Conservation (phyloP, 352 stramenopile species). For the Globisporangium orthogonon region DNA sequence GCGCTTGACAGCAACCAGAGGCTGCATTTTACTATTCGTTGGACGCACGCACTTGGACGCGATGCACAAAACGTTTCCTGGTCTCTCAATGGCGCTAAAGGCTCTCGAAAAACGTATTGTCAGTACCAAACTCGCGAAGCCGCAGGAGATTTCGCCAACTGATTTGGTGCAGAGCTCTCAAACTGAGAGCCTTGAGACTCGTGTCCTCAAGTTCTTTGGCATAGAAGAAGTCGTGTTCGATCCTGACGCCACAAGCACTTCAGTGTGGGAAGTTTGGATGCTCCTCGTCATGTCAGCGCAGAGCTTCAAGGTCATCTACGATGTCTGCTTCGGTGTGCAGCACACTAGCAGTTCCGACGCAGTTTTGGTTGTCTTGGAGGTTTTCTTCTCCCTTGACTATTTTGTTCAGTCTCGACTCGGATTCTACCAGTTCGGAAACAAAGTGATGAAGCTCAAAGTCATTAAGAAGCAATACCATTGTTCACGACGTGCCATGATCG, state of each 20-base stretch:
- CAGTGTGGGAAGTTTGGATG: constrained; percentile 27
- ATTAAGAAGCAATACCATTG: constrained; percentile 28
- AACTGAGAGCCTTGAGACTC: neutral
- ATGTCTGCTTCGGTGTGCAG: constrained; percentile 20
- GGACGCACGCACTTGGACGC: constrained; percentile 14
- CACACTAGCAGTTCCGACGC: constrained; percentile 15
- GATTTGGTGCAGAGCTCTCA: neutral
- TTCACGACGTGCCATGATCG: constrained; percentile 25
- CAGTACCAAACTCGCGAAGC: constrained; percentile 19
- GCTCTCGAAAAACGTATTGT: constrained; percentile 20
- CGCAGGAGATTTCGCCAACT: neutral
- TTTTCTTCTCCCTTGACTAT: constrained; percentile 33
- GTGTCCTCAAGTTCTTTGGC: neutral
- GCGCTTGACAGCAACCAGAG: constrained; percentile 20
- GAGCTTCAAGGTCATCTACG: constrained; percentile 27
- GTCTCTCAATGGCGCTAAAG: constrained; percentile 11
- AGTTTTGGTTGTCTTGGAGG: constrained; percentile 23
- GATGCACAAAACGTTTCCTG: constrained; percentile 20
- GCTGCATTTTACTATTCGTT: constrained; percentile 27
- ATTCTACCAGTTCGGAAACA: constrained; percentile 45
- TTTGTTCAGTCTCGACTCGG: constrained; percentile 28
- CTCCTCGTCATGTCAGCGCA: constrained; percentile 35
- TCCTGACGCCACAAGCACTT: constrained; percentile 22
- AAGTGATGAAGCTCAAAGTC: constrained; percentile 26
- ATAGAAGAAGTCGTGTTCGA: constrained; percentile 13